Evolutionary conservation across 192 early-diverging fungal species (phyloP).

Genomic region (Coemansia reversa): DNA sequence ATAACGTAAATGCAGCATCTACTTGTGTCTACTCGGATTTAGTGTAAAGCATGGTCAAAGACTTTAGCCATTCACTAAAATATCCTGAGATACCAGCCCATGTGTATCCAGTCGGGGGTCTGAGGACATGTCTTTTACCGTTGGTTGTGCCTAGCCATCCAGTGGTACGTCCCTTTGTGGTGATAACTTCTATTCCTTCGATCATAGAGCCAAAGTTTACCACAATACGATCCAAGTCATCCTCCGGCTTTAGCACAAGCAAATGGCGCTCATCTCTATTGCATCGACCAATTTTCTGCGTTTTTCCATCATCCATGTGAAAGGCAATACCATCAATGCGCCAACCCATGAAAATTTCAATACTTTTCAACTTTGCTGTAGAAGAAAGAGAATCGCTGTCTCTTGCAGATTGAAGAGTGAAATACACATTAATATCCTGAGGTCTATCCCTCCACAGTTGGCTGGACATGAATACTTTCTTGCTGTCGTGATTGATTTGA

Average conservation of each 20-base stretch:
- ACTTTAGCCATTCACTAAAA: conserved; percentile 56
- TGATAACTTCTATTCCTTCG: conserved; percentile 62
- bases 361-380: conserved; percentile 12
- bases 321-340: conserved; percentile 59
- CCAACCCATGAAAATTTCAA: conserved; percentile 50
- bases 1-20: too few species aligned
- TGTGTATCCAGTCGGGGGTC: conserved; percentile 54
- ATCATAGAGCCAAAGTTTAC: conserved; percentile 59
- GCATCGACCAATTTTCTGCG: conserved; percentile 43
- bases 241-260: conserved; percentile 44
- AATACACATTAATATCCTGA: conserved; percentile 9
- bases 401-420: conserved; percentile 6
- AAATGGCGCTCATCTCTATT: conserved; percentile 34
- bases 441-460: conserved; percentile 44
- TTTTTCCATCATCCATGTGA: conserved; percentile 49
- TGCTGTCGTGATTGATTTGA: conserved; percentile 17
- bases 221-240: conserved; percentile 51
- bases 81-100: conserved; percentile 60
- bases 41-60: conserved; percentile 56
- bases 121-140: conserved; percentile 46
- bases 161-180: conserved; percentile 46
- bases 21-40: not conserved
- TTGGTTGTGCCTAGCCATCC: conserved; percentile 61
- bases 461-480: conserved; percentile 21
- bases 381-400: conserved; percentile 24